Conservation (phyloP, 768 basidiomycete species). For the Suillus americanus region DNA sequence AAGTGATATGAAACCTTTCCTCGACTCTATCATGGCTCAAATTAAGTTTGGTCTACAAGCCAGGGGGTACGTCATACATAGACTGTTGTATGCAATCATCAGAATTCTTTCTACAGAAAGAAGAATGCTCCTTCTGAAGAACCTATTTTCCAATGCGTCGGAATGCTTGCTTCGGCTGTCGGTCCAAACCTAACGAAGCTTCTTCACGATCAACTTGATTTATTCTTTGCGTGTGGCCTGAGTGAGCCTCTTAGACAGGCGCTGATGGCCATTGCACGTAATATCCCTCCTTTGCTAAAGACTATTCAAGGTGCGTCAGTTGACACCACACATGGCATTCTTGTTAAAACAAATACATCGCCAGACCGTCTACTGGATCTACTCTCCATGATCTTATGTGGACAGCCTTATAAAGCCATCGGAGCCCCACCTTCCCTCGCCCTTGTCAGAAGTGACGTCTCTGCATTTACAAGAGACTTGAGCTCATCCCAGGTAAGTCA, state of each 20-base stretch:
- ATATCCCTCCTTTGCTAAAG: slow-evolving; percentile 87
- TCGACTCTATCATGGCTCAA: slow-evolving; percentile 86
- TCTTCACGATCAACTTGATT: slow-evolving; percentile 92
- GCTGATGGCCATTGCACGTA: slow-evolving; percentile 76
- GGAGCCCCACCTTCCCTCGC: slow-evolving; percentile 75
- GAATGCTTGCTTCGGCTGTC: slow-evolving; percentile 93
- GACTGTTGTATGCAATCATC: neutral
- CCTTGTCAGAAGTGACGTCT: slow-evolving; percentile 52
- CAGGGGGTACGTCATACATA: slow-evolving; percentile 60
- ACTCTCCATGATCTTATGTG: slow-evolving; percentile 76
- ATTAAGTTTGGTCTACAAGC: slow-evolving; percentile 88
- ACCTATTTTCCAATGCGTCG: slow-evolving; percentile 96
- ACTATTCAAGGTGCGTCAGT: slow-evolving; percentile 77
- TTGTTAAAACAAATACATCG: neutral
- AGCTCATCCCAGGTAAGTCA: slow-evolving; percentile 45
- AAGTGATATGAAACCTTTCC: slow-evolving; percentile 93
- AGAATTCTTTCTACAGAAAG: slow-evolving; percentile 41
- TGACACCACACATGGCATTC: neutral
- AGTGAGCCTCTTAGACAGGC: slow-evolving; percentile 88
- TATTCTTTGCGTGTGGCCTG: slow-evolving; percentile 94
- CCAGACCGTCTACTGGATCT: slow-evolving; percentile 88
- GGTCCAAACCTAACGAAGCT: slow-evolving; percentile 95
- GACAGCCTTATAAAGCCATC: slow-evolving; percentile 82
- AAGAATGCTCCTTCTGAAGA: slow-evolving; percentile 94
- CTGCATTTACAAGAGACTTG: slow-evolving; percentile 49